Conservation (phyloP, 148 eudicot genomes). For the Tetragonia tetragonoides region DNA sequence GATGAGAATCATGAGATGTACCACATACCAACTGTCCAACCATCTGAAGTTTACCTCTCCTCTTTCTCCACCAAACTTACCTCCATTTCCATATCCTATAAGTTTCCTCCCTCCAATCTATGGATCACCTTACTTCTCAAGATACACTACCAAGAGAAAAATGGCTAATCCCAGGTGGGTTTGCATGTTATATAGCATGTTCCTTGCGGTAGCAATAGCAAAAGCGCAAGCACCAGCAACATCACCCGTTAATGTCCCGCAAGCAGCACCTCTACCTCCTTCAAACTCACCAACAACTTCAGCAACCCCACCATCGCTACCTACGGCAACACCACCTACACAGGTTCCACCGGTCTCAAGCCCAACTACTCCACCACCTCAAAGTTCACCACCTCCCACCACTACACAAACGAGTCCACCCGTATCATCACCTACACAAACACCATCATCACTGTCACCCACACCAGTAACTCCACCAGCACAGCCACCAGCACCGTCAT, state of each 20-base stretch:
- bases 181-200: conserved; percentile 32
- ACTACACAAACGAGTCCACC: conserved; percentile 8
- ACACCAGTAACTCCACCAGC: conserved; percentile 30
- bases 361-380: conserved; percentile 25
- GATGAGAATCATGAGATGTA: conserved; percentile 19
- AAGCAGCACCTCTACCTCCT: conserved; percentile 41
- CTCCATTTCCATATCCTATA: conserved; percentile 21
- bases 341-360: conserved; percentile 23
- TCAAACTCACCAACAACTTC: conserved; percentile 27
- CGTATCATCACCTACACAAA: conserved; percentile 27
- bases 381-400: conserved; percentile 37
- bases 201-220: conserved; percentile 32
- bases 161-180: conserved; percentile 39
- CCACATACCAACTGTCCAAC: conserved; percentile 35
- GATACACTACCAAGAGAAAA: conserved; percentile 9
- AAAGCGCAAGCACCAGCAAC: conserved; percentile 68
- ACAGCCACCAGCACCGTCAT: conserved; percentile 25
- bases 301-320: conserved; percentile 26
- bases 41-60: conserved; percentile 39
- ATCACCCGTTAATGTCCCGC: conserved; percentile 43
- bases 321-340: conserved; percentile 24
- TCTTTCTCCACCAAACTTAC: conserved; percentile 52
- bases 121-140: conserved; percentile 5
- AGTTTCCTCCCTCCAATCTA: conserved; percentile 6
- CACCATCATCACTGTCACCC: conserved; percentile 31